These are phyloP conservation scores for Bryum argenteum DNA, from an alignment of 225 moss, liverwort and hornwort genomes.

Conservation along the genomic window DNA sequence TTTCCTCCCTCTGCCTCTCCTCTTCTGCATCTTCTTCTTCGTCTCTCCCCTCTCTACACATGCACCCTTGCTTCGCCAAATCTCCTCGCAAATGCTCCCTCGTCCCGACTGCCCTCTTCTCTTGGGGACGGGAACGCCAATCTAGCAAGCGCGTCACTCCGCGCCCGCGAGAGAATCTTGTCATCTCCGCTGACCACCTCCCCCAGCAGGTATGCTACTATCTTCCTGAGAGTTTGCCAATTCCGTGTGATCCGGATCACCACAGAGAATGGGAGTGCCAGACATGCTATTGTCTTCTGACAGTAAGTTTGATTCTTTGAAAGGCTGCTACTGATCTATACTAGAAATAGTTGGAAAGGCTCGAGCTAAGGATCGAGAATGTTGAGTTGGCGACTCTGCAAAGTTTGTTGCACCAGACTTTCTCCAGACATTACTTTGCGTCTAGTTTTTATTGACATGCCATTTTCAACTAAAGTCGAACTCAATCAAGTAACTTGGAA, in stretches of 20 bases:
- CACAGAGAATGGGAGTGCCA: too few relatives aligned
- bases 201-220: constrained; percentile 35
- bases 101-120: constrained; percentile 45
- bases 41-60: constrained; percentile 28
- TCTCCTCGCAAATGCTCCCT: constrained; percentile 26
- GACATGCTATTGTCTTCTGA: too few relatives aligned
- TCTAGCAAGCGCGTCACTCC: constrained; percentile 43
- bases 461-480: too few relatives aligned
- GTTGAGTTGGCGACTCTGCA: neutral
- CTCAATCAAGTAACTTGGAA: too few relatives aligned
- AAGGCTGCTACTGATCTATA: too few relatives aligned
- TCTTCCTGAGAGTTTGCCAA: too few relatives aligned
- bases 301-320: too few relatives aligned
- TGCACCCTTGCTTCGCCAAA: constrained; percentile 20
- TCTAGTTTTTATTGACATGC: neutral
- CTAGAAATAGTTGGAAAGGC: too few relatives aligned
- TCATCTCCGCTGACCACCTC: constrained; percentile 47
- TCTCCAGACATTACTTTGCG: neutral
- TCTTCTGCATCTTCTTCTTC: constrained; percentile 20
- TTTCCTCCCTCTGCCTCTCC: constrained; percentile 23
- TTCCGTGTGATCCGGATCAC: too few relatives aligned
- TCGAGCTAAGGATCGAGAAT: too few relatives aligned
- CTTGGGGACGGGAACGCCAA: constrained; percentile 41
- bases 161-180: constrained; percentile 35
- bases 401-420: neutral